A percentile compares a stretch with the other conserved stretches of the same genome.
phyloP scores from a whole-genome alignment of 1,139 yeast genomes.

The Petasospora rhodanensis region DNA sequence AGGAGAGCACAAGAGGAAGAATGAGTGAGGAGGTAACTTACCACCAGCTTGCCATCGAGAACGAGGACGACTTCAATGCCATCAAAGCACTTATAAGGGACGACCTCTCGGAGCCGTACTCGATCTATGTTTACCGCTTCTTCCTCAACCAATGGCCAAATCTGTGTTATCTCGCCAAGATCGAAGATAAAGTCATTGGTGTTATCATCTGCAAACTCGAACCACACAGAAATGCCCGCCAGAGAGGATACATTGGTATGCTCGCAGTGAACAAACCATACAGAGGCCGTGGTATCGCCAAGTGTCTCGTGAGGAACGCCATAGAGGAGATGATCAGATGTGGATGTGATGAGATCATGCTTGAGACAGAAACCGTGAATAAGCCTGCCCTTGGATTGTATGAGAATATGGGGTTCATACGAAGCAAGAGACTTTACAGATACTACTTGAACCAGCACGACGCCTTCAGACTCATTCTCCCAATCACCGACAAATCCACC shows the following conservation, averaged over 20 bases:
- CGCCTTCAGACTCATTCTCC: constrained; percentile 77
- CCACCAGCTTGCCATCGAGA: constrained; percentile 27
- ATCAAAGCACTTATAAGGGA: constrained; percentile 46
- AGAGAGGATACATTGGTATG: constrained; percentile 95
- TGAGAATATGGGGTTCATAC: constrained; percentile 81
- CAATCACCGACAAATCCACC: constrained; percentile 49
- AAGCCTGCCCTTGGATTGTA: constrained; percentile 71
- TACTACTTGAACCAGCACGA: constrained; percentile 91
- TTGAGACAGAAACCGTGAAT: constrained; percentile 89
- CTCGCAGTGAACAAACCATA: constrained; percentile 70
- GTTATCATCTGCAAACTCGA: constrained; percentile 84
- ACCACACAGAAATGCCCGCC: constrained; percentile 63
- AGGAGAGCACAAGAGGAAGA: background rate
- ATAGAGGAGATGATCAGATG: constrained; percentile 60
- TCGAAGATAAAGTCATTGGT: constrained; percentile 51
- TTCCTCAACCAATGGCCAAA: constrained; percentile 70
- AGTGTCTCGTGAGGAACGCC: constrained; percentile 56
- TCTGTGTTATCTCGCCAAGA: constrained; percentile 47
- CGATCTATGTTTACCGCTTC: constrained; percentile 65
- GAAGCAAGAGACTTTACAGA: constrained; percentile 75
- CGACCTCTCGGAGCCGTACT: constrained; percentile 70
- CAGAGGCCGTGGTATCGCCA: constrained; percentile 82
- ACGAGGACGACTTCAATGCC: constrained; percentile 29
- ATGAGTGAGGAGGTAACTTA: constrained; percentile 17
- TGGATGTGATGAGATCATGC: constrained; percentile 78